Evolutionary conservation across 2,329 filamentous ascomycete species (phyloP), one percentile per base, ranked within the genome.

Genomic region (Trichoderma breve): DNA sequence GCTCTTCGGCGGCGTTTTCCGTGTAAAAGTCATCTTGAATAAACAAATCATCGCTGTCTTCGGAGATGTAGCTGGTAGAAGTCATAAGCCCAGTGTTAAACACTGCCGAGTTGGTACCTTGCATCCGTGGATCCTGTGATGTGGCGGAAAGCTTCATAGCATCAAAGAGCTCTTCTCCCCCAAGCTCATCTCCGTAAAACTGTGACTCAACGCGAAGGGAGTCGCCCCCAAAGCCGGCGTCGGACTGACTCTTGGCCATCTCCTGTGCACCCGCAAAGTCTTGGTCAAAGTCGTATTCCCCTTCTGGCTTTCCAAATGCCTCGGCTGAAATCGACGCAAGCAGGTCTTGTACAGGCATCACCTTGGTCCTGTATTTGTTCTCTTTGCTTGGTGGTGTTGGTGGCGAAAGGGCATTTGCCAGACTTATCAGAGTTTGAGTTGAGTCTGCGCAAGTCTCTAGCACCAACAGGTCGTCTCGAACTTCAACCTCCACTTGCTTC

Each of bases 371-470:
- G 80, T 97, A 99, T 78, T 96, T 96, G 74, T 91, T 89, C 75
- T 92, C 91, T 73, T 92, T 93, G 77, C 89, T 95, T 1, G 95
- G 94, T 0, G 94, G 92, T 8, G 90, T 91, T 1, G 96, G 95
- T 5, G 95, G 96, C 47, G 91, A 90, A 5, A 99, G 85, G 0
- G 92, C 94, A 77, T 92, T 93, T 18, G 95, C 83, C 55, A 97
- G 87, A 2, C 88, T 87, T 67, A 97, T 91, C 15, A 99, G 86
- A 0, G 96, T 99, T 80, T 98, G 94, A 0, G 94, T 98, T 2
- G 96, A 99, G 81, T 99, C 96, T 34, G 96, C 96, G 77, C 97
- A 99, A 1, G 95, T 97, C 81, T 99, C 96, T 7, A 99, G 83
- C 39, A 99, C 91, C 68, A 99, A 86, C 1, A 99, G 86, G 74